A percentile compares a stretch with the other conserved stretches of the same genome.
Conservation (phyloP, 2,329 filamentous ascomycete genomes). For the Nigrograna mackinnonii region DNA sequence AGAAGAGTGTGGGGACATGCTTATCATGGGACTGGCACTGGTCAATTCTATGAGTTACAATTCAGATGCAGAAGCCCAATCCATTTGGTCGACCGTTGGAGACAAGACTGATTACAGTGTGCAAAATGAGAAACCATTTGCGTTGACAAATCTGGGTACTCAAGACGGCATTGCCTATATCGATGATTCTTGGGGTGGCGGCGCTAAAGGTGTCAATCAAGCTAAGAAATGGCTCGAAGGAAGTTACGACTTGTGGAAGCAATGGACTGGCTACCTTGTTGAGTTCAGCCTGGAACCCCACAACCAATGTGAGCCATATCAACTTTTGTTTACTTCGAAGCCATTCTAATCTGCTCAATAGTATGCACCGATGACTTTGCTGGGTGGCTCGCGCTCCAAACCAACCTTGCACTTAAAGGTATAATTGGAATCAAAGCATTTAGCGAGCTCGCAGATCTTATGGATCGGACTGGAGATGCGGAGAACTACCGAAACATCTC, state of each 20-base stretch:
- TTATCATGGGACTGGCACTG: slow-evolving; percentile 79
- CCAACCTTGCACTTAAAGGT: slow-evolving; percentile 81
- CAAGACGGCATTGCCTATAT: slow-evolving; percentile 59
- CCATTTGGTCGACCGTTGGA: slow-evolving; percentile 59
- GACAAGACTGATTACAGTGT: slow-evolving; percentile 19
- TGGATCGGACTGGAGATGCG: slow-evolving; percentile 61
- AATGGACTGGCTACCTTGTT: slow-evolving; percentile 81
- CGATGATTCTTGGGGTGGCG: slow-evolving; percentile 64
- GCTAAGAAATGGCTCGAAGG: slow-evolving; percentile 67
- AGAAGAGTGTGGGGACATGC: slow-evolving; percentile 80
- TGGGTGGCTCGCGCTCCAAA: slow-evolving; percentile 76
- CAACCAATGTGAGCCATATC: slow-evolving; percentile 63
- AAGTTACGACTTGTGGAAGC: slow-evolving; percentile 73
- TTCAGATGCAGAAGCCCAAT: slow-evolving; percentile 58
- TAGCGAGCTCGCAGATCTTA: slow-evolving; percentile 68
- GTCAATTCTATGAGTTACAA: slow-evolving; percentile 73
- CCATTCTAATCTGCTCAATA: slow-evolving; percentile 24
- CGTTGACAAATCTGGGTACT: slow-evolving; percentile 53
- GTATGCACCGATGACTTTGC: slow-evolving; percentile 86
- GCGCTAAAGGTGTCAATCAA: slow-evolving; percentile 56
- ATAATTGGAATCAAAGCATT: slow-evolving; percentile 82
- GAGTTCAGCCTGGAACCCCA: slow-evolving; percentile 73
- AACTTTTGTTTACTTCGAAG: not conserved
- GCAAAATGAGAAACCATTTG: slow-evolving; percentile 46
- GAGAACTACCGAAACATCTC: slow-evolving; percentile 66